Conservation (phyloP, 1,284 basidiomycete genomes). For the Fistulinella staudtii region DNA sequence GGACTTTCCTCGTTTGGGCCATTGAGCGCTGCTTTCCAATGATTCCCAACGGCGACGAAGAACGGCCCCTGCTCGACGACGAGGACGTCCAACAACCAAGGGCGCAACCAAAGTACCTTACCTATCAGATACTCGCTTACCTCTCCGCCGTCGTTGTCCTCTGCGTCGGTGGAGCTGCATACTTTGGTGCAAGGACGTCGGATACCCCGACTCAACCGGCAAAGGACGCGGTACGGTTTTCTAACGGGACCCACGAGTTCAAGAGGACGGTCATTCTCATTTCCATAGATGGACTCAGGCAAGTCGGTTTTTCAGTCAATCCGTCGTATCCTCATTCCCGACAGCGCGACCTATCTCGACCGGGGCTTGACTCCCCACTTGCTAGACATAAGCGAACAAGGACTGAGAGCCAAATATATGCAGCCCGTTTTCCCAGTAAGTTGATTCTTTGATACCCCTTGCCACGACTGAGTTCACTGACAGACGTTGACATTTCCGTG, state of each 20-base stretch:
- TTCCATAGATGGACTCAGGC: conserved; percentile 84
- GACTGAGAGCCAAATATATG: conserved; percentile 82
- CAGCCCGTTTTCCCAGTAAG: conserved; percentile 81
- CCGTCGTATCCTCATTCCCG: conserved; percentile 4
- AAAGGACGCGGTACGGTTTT: conserved; percentile 22
- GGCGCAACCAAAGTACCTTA: rapidly evolving
- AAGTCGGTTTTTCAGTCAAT: conserved; percentile 20
- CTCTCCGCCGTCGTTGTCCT: conserved; percentile 19
- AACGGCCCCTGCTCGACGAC: conserved; percentile 19
- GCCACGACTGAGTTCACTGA: conserved; percentile 3
- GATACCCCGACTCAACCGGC: conserved; percentile 5
- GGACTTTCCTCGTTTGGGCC: not conserved
- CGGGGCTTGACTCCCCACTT: conserved; percentile 79
- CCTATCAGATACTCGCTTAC: conserved; percentile 16
- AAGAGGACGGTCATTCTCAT: conserved; percentile 78
- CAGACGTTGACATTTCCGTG: conserved; percentile 88
- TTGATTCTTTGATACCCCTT: conserved; percentile 7
- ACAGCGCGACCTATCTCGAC: conserved; percentile 79
- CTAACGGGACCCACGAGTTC: conserved; percentile 76
- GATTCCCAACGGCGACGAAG: conserved; percentile 17
- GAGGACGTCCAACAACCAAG: conserved; percentile 4
- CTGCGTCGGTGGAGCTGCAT: conserved; percentile 8
- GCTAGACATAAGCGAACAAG: conserved; percentile 71
- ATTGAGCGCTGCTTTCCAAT: conserved; percentile 4
- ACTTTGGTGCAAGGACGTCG: conserved; percentile 7